phyloP scores from a whole-genome alignment of 352 stramenopile species.

The Phytophthora chlamydospora region DNA sequence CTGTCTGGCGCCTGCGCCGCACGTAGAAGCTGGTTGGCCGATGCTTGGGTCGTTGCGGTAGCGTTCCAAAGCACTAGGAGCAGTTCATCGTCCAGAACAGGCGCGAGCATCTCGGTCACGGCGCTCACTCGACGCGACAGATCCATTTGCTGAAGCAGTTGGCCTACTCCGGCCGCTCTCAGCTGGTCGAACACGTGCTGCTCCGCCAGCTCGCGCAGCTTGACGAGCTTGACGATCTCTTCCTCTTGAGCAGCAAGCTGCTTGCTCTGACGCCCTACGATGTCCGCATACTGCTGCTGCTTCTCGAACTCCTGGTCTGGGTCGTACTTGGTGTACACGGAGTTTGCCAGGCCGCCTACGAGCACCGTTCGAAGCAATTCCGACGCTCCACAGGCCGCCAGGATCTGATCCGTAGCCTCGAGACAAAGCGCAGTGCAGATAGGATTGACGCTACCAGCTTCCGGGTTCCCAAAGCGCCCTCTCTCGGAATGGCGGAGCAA shows the following conservation, averaged over 20 bases:
- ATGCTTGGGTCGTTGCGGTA: slow-evolving; percentile 44
- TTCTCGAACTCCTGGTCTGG: slow-evolving; percentile 36
- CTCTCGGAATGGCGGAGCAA: slow-evolving; percentile 66
- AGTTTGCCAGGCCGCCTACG: slow-evolving; percentile 64
- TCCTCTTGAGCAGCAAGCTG: slow-evolving; percentile 32
- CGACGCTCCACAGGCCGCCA: slow-evolving; percentile 40
- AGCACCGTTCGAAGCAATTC: slow-evolving; percentile 53
- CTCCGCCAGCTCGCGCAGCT: slow-evolving; percentile 28
- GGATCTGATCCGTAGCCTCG: slow-evolving; percentile 49
- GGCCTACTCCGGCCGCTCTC: slow-evolving; percentile 21
- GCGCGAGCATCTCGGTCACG: slow-evolving; percentile 51
- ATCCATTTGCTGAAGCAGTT: slow-evolving; percentile 49
- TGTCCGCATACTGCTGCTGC: slow-evolving; percentile 54
- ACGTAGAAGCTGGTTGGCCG: slow-evolving; percentile 16
- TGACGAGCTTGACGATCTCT: slow-evolving; percentile 19
- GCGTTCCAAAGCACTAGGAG: slow-evolving; percentile 69
- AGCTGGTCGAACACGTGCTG: slow-evolving; percentile 41
- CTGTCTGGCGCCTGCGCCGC: slow-evolving; percentile 3
- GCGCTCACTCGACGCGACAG: slow-evolving; percentile 28
- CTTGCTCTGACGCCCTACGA: slow-evolving; percentile 32
- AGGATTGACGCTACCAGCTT: slow-evolving; percentile 44
- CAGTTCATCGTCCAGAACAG: slow-evolving; percentile 64
- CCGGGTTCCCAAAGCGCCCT: slow-evolving; percentile 45
- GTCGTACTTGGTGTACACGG: slow-evolving; percentile 61
- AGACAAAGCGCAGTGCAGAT: slow-evolving; percentile 69